phyloP scores from a whole-genome alignment of 257 asterid species.

The Fraxinus americana region DNA sequence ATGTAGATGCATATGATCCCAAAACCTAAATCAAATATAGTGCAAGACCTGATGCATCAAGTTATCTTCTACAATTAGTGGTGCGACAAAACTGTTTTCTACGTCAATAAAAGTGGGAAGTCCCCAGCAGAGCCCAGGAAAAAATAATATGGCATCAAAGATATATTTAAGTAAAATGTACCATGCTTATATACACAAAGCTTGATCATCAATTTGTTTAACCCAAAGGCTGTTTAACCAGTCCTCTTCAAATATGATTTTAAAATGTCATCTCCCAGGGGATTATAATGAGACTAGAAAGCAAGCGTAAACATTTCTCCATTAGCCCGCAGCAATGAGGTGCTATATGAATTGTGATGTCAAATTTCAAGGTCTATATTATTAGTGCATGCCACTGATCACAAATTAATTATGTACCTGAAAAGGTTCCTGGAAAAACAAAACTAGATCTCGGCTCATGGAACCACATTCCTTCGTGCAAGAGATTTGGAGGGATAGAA shows the following conservation, averaged over 20 bases:
- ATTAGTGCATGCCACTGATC: not conserved
- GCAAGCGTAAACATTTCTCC: not conserved
- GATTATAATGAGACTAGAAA: not conserved
- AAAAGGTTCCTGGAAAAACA: not conserved
- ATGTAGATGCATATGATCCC: not conserved
- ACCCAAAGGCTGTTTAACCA: not conserved
- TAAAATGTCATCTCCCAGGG: not conserved
- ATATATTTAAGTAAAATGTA: constrained; percentile 16
- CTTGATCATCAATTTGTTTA: constrained; percentile 9
- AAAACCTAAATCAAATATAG: constrained; percentile 2
- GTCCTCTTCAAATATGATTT: not conserved
- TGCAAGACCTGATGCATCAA: constrained; percentile 70
- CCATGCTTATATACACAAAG: not conserved
- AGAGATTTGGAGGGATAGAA: too few species aligned
- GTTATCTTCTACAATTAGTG: constrained; percentile 92
- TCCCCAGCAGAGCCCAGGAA: constrained; percentile 96
- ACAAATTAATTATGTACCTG: too few species aligned
- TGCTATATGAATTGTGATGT: not conserved
- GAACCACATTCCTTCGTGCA: not conserved
- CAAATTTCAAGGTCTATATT: not conserved
- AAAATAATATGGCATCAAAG: constrained; percentile 18
- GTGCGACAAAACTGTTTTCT: constrained; percentile 98
- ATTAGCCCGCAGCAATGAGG: not conserved
- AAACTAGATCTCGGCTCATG: not conserved
- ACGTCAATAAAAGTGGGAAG: constrained; percentile 95